These are phyloP conservation scores for Evansstolkia leycettana DNA, from an alignment of 495 filamentous ascomycete species.

Conservation along the genomic window DNA sequence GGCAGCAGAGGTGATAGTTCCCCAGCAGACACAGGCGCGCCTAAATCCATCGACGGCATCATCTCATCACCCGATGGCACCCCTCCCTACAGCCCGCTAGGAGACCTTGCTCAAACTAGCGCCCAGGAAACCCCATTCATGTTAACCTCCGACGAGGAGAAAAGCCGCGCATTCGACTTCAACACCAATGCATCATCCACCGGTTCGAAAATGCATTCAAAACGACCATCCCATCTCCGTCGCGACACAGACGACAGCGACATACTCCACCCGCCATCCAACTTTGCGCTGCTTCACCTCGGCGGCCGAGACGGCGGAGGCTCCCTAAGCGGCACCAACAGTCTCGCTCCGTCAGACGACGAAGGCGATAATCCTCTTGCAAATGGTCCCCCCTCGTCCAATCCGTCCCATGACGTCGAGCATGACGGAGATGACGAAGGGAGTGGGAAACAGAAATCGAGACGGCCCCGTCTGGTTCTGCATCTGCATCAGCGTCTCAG, in stretches of 20 bases:
- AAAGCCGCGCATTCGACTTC: no score
- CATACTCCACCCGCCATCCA: conserved; percentile 21
- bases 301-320: conserved; percentile 34
- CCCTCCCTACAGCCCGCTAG: conserved; percentile 6
- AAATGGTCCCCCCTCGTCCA: not conserved
- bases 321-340: conserved; percentile 30
- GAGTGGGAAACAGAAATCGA: conserved; percentile 12
- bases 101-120: not conserved
- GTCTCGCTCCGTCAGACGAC: conserved; percentile 28
- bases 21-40: no score
- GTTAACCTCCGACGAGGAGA: no score
- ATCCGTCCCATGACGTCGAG: conserved; percentile 25
- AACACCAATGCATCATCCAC: no score
- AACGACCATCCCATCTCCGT: conserved; percentile 9
- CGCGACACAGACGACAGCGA: conserved; percentile 28
- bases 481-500: conserved; percentile 19
- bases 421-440: conserved; percentile 42
- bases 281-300: conserved; percentile 24
- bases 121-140: not conserved
- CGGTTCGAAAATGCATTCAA: conserved; percentile 2
- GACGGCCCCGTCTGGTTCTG: conserved; percentile 2
- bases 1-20: no score
- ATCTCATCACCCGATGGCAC: conserved; percentile 6
- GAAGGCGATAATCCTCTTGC: conserved; percentile 14
- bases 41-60: conserved; percentile 1